Conservation (phyloP, 2,329 filamentous ascomycete species). For the Apiospora aurea region DNA sequence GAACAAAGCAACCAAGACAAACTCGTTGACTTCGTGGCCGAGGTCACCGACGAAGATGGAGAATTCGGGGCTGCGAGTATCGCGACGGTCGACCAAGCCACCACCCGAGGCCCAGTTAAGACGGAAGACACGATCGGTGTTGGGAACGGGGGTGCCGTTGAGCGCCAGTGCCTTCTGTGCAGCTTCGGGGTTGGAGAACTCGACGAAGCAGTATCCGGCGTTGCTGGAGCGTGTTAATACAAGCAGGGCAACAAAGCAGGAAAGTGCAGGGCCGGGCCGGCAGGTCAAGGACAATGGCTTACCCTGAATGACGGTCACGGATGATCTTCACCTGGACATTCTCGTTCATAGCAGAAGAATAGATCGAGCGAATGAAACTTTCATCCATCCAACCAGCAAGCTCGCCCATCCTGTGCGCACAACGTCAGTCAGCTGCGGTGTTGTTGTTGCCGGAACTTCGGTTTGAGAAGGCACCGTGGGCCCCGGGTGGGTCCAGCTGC, state of each 20-base stretch:
- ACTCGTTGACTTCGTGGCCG: slow-evolving; percentile 98
- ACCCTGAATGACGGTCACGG: slow-evolving; percentile 98
- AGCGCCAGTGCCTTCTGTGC: slow-evolving; percentile 90
- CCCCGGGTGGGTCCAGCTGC: neutral
- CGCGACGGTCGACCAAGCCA: slow-evolving; percentile 91
- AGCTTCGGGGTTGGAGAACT: slow-evolving; percentile 83
- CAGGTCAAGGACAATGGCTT: slow-evolving; percentile 36
- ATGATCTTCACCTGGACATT: slow-evolving; percentile 99
- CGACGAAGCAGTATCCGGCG: slow-evolving; percentile 98
- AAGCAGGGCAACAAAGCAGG: neutral
- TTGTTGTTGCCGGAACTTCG: too few species aligned
- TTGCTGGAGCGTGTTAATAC: slow-evolving; percentile 65
- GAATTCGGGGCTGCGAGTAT: slow-evolving; percentile 95
- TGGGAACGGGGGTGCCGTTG: slow-evolving; percentile 89
- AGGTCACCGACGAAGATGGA: slow-evolving; percentile 98
- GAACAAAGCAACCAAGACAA: slow-evolving; percentile 95
- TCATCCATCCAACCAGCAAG: slow-evolving; percentile 99
- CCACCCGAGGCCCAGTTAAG: slow-evolving; percentile 99
- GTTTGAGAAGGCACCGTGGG: neutral
- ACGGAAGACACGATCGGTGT: slow-evolving; percentile 95
- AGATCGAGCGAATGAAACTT: slow-evolving; percentile 96
- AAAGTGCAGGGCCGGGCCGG: slow-evolving; percentile 1
- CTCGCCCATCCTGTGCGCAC: slow-evolving; percentile 87
- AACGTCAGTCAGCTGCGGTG: neutral
- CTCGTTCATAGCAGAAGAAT: slow-evolving; percentile 87